Base-by-base conservation (phyloP, 345 rosid genomes). In the Dimocarpus longan region DNA sequence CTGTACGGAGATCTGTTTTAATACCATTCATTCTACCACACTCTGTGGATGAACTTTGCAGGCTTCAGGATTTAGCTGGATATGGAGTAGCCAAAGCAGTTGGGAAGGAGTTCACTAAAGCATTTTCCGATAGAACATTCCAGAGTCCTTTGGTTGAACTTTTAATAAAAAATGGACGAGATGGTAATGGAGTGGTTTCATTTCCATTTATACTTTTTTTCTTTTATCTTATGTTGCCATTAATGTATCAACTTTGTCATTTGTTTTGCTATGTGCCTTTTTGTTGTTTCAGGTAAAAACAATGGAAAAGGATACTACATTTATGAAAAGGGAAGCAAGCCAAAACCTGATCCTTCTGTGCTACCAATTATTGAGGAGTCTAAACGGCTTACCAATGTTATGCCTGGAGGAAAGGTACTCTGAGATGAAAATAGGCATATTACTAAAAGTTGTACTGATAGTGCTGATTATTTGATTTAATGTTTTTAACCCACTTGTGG, bases 21-120 rank as follows among this genome's bases (percentile, higher is more conserved):
- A 52, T 68, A 46, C 32, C 48, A 66, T 59, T 5, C 24, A 21
- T 50, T 6, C 7, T 1, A 28, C 21, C 37, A 42, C 43, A 62
- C 67, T 46, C 56, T 80, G 4, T 81, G 84, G 44, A 57, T 65
- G 43, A 69, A 16, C 59, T 77, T 15, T 83, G 65, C 79, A 96
- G 99, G 92, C 99, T 96, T 77, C 92, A 85, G 86, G 99, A 96
- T 74, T 78, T 96, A 73, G 90, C 92, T 82, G 98, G 99, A 78
- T 93, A 96, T 44, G 98, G 97, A 70, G 94, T 96, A 73, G 92
- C 89, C 22, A 43, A 81, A 42, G 97, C 97, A 69, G 92, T 84
- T 73, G 86, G 83, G 67, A 82, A 87, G 78, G 89, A 87, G 86
- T 91, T 89, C 86, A 77, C 78, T 6, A 86, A 80, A 64, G 94